phyloP scores from a whole-genome alignment of 2,329 filamentous ascomycete genomes.

The Aspergillus viridinutans region DNA sequence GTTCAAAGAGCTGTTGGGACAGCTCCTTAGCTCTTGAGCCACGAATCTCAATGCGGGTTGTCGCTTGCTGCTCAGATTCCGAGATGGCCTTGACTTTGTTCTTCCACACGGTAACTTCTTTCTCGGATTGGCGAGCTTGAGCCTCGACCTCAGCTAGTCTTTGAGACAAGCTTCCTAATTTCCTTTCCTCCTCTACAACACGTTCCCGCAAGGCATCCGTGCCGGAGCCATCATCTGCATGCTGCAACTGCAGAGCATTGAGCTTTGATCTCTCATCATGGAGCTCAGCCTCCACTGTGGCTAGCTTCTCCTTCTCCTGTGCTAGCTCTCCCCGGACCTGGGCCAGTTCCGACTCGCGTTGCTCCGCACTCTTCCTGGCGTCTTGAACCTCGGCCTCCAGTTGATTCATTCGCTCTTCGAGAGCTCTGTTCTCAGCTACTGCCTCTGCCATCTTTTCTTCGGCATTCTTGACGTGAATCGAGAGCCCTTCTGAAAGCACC shows the following conservation, averaged over 20 bases:
- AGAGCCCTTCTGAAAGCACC: conserved; percentile 54
- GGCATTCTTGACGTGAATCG: conserved; percentile 56
- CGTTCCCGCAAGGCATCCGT: conserved; percentile 73
- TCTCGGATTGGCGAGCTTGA: conserved; percentile 70
- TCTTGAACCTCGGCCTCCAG: conserved; percentile 56
- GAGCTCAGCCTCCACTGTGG: conserved; percentile 49
- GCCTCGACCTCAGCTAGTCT: conserved; percentile 71
- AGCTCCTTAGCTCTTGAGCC: conserved; percentile 74
- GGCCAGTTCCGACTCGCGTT: conserved; percentile 50
- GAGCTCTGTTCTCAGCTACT: conserved; percentile 60
- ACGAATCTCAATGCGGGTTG: conserved; percentile 62
- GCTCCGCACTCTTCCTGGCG: conserved; percentile 50
- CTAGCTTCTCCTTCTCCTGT: conserved; percentile 45
- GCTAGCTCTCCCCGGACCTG: conserved; percentile 54
- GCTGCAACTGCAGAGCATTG: conserved; percentile 62
- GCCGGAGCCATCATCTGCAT: conserved; percentile 78
- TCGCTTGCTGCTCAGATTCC: conserved; percentile 31
- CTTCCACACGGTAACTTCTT: conserved; percentile 66
- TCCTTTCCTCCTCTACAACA: conserved; percentile 70
- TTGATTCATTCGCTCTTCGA: conserved; percentile 52
- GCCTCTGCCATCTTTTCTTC: conserved; percentile 59
- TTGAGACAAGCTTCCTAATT: conserved; percentile 62
- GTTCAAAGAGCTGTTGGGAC: conserved; percentile 74
- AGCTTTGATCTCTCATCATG: conserved; percentile 67
- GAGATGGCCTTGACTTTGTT: conserved; percentile 48